Base-by-base conservation (phyloP, 1,284 basidiomycete genomes). In the Microbotryum silenes-acaulis region DNA sequence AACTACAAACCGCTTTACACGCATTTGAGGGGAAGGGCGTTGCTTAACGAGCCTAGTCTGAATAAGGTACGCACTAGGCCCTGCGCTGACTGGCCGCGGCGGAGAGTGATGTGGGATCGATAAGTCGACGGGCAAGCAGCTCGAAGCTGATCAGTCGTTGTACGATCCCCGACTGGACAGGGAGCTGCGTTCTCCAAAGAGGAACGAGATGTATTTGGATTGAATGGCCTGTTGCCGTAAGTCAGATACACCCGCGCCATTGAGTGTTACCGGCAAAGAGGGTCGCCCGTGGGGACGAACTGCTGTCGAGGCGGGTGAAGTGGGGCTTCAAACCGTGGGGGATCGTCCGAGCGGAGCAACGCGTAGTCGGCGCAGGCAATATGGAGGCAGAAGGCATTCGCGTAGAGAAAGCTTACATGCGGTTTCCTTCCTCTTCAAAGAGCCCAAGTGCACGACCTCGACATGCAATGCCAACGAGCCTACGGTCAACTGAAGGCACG, bases 151-250 rank as follows among this genome's bases (percentile, higher is more conserved):
- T 31, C 31, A 42, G 9, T 18, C 14, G 14, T 42, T 12, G 16
- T 18, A 16, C 16, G 2, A 10, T 10, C 37, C 16, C 37, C 14
- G 16, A 18, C 16, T 18, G 37, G 16, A 18, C 16, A 42, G 37
- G 37, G 87, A 25, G 87, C 83, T 3, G 88, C 82, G 18, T 91
- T 91, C 74, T 82, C 83, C 0, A 61, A 75, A 10, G 72, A 79
- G 25, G 88, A 90, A 74, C 81, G 89, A 56, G 80, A 82, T 62
- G 78, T 77, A 1, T 86, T 91, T 62, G 85, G 86, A 6, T 79
- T 92, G 4, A 81, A 81, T n/a, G 88, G 87, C 3, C 83, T 88
- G 46, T 78, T 93, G 4, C 90, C 89, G 1, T 83, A 21, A 33
- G 64, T 61, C 14, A 5, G 16, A 6, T 42, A 42, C 37, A 0